Conservation (phyloP, 2,329 filamentous ascomycete genomes). For the Ilyonectria destructans region DNA sequence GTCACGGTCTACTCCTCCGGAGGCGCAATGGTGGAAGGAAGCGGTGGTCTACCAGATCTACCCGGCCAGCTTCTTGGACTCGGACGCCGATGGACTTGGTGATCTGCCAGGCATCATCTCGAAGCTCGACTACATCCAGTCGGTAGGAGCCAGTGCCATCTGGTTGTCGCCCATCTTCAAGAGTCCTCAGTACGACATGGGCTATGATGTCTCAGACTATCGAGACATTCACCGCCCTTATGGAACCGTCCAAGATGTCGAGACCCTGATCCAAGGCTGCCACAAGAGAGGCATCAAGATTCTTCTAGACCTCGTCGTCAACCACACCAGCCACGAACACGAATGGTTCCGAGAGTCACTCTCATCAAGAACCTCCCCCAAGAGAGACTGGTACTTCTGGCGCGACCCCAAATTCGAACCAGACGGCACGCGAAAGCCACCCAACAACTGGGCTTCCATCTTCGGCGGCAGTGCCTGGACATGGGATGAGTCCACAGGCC, state of each 20-base stretch:
- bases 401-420: conserved; percentile 58
- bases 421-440: conserved; percentile 56
- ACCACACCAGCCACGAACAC: conserved; percentile 59
- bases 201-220: conserved; percentile 78
- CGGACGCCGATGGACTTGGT: conserved; percentile 43
- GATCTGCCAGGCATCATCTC: conserved; percentile 46
- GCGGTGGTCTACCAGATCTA: conserved; percentile 56
- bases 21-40: conserved; percentile 44
- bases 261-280: conserved; percentile 72
- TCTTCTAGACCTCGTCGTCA: conserved; percentile 51
- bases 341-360: conserved; percentile 72
- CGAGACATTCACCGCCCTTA: conserved; percentile 62
- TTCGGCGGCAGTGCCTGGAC: conserved; percentile 71
- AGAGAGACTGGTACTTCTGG: conserved; percentile 73
- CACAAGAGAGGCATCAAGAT: conserved; percentile 59
- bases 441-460: conserved; percentile 62
- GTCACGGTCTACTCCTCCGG: conserved; percentile 18
- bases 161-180: conserved; percentile 52
- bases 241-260: conserved; percentile 77
- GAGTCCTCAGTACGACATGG: conserved; percentile 73
- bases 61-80: conserved; percentile 46
- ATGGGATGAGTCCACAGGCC: conserved; percentile 76
- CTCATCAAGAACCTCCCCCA: conserved; percentile 64
- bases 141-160: conserved; percentile 38
- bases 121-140: conserved; percentile 50